Base-by-base conservation (phyloP, 1,284 basidiomycete species). In the Inonotus hispidus region DNA sequence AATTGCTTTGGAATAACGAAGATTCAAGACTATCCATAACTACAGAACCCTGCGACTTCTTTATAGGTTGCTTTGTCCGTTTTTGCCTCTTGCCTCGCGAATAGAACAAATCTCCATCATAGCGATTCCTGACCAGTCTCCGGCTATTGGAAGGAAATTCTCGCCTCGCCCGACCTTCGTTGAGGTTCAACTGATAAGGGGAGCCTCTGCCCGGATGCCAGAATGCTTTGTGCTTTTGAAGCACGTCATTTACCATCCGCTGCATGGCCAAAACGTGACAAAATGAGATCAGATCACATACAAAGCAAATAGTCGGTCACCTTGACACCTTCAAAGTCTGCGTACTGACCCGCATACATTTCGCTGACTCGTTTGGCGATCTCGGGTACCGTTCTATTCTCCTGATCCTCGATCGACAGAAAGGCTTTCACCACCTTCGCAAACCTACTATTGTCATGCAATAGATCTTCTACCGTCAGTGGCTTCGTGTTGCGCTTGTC, bases 241-340 rank as follows among this genome's bases (percentile, higher is more conserved):
- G 59, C 19, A 63, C 62, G 43, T 63, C 62, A 49, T 63, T 63
- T 13, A 63, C 62, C 62, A 63, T 63, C 8, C 62, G 53, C 62
- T 63, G 23, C 27, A 41, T n/a, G 32, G 16, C 32, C 32, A 32
- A 32, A 43, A 43, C 19, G 11, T 14, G 46, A 14, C 21, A 27
- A 39, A 60, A 56, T 41, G 29, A 38, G 27, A 19, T 11, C n/a
- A 25, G 41, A 8, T n/a, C 14, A 23, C 27, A 27, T 19, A 45
- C 21, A 19, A 32, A 35, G 35, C 27, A 27, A 55, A 39, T 32
- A 16, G 11, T 32, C 32, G 56, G 41, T 32, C 29, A 63, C 62
- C 46, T 63, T 63, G 1, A 63, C 62, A 16, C 46, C 59, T 32
- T 63, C 62, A 41, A 63, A 60, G 27, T 63, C 62, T 19, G 62